Evolutionary conservation across 2,329 filamentous ascomycete genomes (phyloP), one percentile per base, ranked within the genome.

Genomic region (Botrytis porri): DNA sequence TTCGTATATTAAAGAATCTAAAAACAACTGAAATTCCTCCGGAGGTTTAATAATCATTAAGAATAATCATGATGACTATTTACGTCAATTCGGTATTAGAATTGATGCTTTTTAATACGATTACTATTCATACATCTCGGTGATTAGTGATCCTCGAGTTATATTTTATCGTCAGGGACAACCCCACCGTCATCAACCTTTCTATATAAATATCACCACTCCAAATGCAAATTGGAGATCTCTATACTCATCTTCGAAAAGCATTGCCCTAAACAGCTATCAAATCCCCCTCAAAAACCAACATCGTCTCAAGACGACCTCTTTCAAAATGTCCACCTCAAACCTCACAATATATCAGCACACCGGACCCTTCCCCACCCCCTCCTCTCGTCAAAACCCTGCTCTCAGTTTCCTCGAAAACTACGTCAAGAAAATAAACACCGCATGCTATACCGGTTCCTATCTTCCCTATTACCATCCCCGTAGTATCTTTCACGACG

Each of bases 231-330:
- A 6, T 3, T 20, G 16, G 16, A 20, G 20, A 32, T 59, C n/a
- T 14, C 29, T 59, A 18, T 59, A 32, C 16, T 14, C 5, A 59
- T 3, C 16, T 59, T 32, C 6, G 14, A 54, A 16, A 8, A 7
- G n/a, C n/a, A 37, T 37, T 37, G 4, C 10, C n/a, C 8, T 4
- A 59, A 32, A 0, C 54, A 59, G 14, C 25, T n/a, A 41, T 3
- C 29, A 14, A 63, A 63, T 85, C 76, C 7, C 37, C 37, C 37
- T 8, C 7, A 37, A 86, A 83, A 10, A 86, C 88, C 78, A 87
- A 84, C 14, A 29, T 29, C 18, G 43, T 14, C 62, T 4, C 41
- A 7, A 37, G 37, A n/a, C n/a, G 37, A 37, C 37, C 37, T 37
- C 20, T 54, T 22, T 5, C 14, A 51, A 64, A 25, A 70, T 70